These are phyloP conservation scores for Conticribra guillardii DNA, from an alignment of 108 stramenopile species.

Conservation along the genomic window DNA sequence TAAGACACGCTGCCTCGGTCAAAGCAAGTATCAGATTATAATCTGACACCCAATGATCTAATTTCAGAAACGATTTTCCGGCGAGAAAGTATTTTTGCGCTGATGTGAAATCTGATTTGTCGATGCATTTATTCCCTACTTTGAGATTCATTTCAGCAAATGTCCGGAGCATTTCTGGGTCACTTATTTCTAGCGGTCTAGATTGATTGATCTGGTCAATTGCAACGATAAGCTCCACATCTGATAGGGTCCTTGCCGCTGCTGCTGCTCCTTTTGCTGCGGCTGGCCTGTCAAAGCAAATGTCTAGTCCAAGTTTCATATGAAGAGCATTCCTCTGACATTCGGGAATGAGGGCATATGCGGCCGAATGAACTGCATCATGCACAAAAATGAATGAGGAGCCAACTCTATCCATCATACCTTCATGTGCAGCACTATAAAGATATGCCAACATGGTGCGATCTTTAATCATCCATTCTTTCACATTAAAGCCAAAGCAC, in stretches of 20 bases:
- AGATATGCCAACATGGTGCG: neutral
- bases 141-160: neutral
- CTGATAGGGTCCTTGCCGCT: neutral
- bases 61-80: neutral
- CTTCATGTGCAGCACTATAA: neutral
- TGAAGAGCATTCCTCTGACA: neutral
- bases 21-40: neutral
- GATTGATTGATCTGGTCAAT: neutral
- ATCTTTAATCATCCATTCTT: neutral
- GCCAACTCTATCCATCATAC: neutral
- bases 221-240: neutral
- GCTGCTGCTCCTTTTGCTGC: neutral
- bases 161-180: neutral
- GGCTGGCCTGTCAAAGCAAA: neutral
- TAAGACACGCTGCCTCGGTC: neutral
- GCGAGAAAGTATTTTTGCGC: neutral
- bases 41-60: neutral
- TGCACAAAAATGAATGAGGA: neutral
- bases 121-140: neutral
- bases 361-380: neutral
- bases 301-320: neutral
- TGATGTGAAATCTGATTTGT: neutral
- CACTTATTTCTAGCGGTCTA: neutral
- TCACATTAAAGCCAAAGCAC: neutral
- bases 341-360: neutral